phyloP scores from a whole-genome alignment of 805 yeast genomes.

The Teunomyces barrocoloradensis region DNA sequence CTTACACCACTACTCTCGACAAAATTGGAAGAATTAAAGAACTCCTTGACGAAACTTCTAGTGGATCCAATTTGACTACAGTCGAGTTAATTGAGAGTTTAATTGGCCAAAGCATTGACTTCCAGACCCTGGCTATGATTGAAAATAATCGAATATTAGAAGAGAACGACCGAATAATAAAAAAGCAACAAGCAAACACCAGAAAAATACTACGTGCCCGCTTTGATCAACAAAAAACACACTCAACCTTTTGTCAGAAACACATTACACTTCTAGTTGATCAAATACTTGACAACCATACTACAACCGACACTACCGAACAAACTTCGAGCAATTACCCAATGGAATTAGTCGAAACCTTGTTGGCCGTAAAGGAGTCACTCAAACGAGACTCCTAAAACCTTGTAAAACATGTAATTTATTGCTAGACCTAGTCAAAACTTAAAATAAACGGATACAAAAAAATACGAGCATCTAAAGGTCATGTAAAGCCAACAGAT shows the following conservation, averaged over 20 bases:
- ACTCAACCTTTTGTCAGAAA: neutral
- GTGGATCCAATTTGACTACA: neutral
- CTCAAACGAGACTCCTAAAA: neutral
- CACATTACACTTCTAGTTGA: neutral
- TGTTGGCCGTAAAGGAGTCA: neutral
- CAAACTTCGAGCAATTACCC: neutral
- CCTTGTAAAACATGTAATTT: neutral
- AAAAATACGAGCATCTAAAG: neutral
- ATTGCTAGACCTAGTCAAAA: neutral
- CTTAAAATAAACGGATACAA: neutral
- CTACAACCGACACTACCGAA: neutral
- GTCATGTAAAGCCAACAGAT: neutral
- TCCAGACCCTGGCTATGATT: conserved; percentile 2
- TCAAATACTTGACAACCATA: neutral
- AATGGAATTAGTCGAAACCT: conserved; percentile 1
- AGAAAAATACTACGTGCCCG: conserved; percentile 5
- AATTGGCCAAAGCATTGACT: neutral
- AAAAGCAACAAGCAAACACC: conserved; percentile 5
- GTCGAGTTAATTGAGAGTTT: neutral
- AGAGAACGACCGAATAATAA: conserved; percentile 4
- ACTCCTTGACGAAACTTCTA: neutral
- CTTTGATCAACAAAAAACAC: neutral
- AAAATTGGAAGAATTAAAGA: neutral
- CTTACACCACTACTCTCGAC: neutral
- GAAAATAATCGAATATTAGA: conserved; percentile 4